phyloP scores from a whole-genome alignment of 257 asterid species.

The Solanum peruvianum region DNA sequence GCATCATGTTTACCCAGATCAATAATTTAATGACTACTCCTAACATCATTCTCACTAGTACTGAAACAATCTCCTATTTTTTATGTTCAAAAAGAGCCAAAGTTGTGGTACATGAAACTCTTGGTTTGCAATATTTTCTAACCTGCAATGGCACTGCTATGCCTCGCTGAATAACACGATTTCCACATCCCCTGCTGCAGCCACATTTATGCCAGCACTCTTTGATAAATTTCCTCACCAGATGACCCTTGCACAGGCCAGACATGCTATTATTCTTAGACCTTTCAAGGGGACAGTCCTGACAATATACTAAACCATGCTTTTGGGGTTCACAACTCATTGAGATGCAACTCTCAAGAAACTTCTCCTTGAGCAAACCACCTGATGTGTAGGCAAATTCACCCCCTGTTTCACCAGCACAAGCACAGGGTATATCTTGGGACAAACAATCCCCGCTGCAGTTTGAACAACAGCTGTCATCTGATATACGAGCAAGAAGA shows the following conservation, averaged over 20 bases:
- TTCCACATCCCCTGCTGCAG: constrained; percentile 62
- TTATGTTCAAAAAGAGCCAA: not conserved
- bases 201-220: constrained; percentile 92
- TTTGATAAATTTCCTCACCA: constrained; percentile 52
- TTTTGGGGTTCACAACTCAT: constrained; percentile 27
- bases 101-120: not conserved
- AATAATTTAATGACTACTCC: not conserved
- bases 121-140: constrained; percentile 3
- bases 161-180: constrained; percentile 75
- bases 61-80: not conserved
- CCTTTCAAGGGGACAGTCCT: constrained; percentile 75
- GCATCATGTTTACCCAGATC: not conserved
- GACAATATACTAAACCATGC: constrained; percentile 27
- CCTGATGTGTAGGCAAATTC: constrained; percentile 61
- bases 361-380: constrained; percentile 42
- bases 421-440: constrained; percentile 50
- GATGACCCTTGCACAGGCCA: constrained; percentile 52
- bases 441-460: constrained; percentile 61
- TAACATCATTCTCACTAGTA: not conserved
- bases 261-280: constrained; percentile 25
- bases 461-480: constrained; percentile 54
- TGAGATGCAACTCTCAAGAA: constrained; percentile 32
- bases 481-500: constrained; percentile 59
- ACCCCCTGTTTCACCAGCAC: constrained; percentile 76
- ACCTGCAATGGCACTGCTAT: constrained; percentile 66